phyloP scores from a whole-genome alignment of 2,329 filamentous ascomycete genomes.

The Sarocladiaceae sp. region DNA sequence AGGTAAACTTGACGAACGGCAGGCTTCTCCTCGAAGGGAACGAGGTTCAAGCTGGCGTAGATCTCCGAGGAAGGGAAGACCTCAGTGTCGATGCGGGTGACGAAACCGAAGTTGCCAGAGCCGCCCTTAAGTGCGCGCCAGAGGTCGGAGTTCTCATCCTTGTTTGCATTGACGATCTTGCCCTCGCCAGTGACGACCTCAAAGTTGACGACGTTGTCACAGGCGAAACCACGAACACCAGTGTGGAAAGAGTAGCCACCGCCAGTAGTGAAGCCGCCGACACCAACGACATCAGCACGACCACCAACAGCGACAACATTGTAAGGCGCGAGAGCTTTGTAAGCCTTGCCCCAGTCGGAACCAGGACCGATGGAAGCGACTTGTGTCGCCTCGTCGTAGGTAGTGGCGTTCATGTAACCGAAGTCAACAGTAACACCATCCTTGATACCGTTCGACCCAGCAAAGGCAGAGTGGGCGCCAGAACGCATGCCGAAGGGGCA shows the following conservation, averaged over 20 bases:
- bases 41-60: conserved; percentile 14
- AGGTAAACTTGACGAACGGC: conserved; percentile 22
- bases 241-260: conserved; percentile 16
- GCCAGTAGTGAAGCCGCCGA: conserved; percentile 18
- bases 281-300: conserved; percentile 27
- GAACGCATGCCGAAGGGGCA: conserved; percentile 22
- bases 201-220: conserved; percentile 37
- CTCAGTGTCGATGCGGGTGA: conserved; percentile 38
- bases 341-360: conserved; percentile 30
- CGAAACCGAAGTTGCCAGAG: conserved; percentile 49
- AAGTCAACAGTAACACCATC: conserved; percentile 20
- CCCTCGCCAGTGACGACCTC: conserved; percentile 39
- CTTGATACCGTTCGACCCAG: conserved; percentile 19
- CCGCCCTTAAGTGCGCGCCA: conserved; percentile 49
- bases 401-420: conserved; percentile 14
- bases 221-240: conserved; percentile 31
- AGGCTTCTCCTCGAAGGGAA: conserved; percentile 17
- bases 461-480: conserved; percentile 24
- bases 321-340: conserved; percentile 18
- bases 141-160: conserved; percentile 40
- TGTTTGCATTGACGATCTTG: conserved; percentile 33
- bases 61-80: conserved; percentile 25
- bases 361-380: conserved; percentile 38
- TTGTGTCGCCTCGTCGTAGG: conserved; percentile 20
- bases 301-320: conserved; percentile 36